Base-by-base conservation (phyloP, 2,329 filamentous ascomycete species). In the Aspergillus carbonarius region DNA sequence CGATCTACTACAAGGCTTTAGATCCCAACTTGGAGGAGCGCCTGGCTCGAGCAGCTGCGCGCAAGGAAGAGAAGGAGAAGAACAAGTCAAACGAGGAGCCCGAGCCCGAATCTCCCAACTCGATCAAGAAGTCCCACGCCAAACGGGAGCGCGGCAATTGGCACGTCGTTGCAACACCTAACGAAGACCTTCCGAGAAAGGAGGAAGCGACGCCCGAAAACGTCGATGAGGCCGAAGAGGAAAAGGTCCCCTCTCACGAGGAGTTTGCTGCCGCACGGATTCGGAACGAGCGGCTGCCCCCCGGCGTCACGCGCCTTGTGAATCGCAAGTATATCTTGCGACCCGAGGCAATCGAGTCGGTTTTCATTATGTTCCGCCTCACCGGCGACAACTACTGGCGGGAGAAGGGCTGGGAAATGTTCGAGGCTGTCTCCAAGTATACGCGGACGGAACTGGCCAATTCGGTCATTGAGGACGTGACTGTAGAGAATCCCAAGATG, bases 341-440 rank as follows among this genome's bases (percentile, higher is more conserved):
- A 7, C 90, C 90, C 18, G 90, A 93, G 75, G 90, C 90, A 2
- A 91, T 93, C 55, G 90, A 93, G 77, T 89, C 86, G 13, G 84
- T 95, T 4, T 93, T 91, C 73, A 84, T 91, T 69, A 85, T 93
- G 79, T 91, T 88, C 72, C 84, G 89, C 58, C 80, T 91, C 59
- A 92, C 89, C 0, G 89, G 88, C 25, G 85, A 90, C 62, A 65
- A 79, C 1, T 76, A 79, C 50, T 89, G 86, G 82, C 85, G 85
- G 68, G 83, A 88, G 58, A 86, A 86, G 69, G 89, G 88, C 1
- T 92, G 89, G 89, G 78, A 79, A 56, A 92, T 92, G 89, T 92
- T 91, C 70, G 71, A 83, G 55, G 82, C 84, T 8, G 81, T 92
- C 34, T 79, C 85, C 58, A 79, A 80, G 65, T 78, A 84, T 65